Conservation (phyloP, 257 asterid genomes). For the Eucommia ulmoides region DNA sequence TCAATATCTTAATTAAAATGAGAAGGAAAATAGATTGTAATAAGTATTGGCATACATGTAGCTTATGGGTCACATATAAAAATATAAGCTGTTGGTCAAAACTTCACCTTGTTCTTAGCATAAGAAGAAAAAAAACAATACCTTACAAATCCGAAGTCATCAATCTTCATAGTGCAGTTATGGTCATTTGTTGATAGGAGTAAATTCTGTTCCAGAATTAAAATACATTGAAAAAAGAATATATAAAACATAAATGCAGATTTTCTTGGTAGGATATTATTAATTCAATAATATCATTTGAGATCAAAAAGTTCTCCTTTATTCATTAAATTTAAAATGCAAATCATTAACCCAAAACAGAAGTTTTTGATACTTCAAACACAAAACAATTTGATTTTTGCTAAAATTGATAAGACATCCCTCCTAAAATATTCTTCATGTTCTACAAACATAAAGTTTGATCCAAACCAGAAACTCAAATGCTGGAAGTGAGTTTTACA, state of each 20-base stretch:
- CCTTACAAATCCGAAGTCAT: conserved; percentile 78
- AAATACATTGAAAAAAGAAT: conserved; percentile 1
- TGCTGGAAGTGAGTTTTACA: too few species aligned
- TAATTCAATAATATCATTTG: too few species aligned
- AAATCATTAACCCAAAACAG: background rate
- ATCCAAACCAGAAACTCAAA: too few species aligned
- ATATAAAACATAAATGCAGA: background rate
- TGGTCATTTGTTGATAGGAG: conserved; percentile 32
- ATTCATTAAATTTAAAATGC: background rate
- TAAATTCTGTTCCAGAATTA: conserved; percentile 29
- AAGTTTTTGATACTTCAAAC: background rate
- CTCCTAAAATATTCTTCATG: background rate
- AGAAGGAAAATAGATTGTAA: too few species aligned
- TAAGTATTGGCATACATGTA: too few species aligned
- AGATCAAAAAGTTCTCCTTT: background rate
- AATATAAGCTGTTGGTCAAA: background rate
- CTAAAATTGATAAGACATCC: background rate
- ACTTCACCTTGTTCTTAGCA: background rate
- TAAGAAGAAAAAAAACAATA: conserved; percentile 5
- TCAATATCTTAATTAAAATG: too few species aligned
- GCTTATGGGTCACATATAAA: too few species aligned
- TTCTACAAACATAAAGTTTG: too few species aligned
- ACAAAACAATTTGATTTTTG: background rate
- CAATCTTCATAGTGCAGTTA: conserved; percentile 31
- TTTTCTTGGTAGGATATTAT: too few species aligned